Base-by-base conservation (phyloP, 2,329 filamentous ascomycete species). In the Pseudogymnoascus sp. region DNA sequence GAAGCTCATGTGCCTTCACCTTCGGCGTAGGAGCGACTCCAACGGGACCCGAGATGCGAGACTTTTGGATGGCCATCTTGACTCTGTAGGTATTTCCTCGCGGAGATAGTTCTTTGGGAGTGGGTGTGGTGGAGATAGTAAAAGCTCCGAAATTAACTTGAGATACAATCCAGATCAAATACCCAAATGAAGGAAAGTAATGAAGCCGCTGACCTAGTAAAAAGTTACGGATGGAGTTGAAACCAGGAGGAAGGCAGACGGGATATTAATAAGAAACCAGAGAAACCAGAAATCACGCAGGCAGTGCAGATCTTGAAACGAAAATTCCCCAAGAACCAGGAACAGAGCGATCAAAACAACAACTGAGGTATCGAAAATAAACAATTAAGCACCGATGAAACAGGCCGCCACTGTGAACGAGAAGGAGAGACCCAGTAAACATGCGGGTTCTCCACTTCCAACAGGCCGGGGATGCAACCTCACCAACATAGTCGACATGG, bases 1-100 rank as follows among this genome's bases (percentile, higher is more conserved):
- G 83, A n/a, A 87, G 76, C 62, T 80, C 78, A 65, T 83, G 78
- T 35, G 76, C 75, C 66, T 85, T 81, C 62, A 85, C 78, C 60
- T 86, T 75, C 22, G 43, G 43, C 18, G 83, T 86, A 41, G 75
- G 74, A 15, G 83, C 83, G 28, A 84, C 83, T 75, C 86, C 84
- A 61, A 87, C 77, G 12, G 84, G 84, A 58, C 82, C 80, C 1
- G 84, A 86, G 67, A 87, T 87, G 61, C 74, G 76, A 61, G 77
- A 74, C 73, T 84, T 86, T 68, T 65, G 62, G 63, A 70, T 68
- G 43, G 67, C 57, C 69, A 71, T 71, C 7, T 35, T 39, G 60
- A 57, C 39, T 41, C 11, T 59, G 20, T 39, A 22, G 43, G 41
- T 50, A 50, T 50, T 30, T 50, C 22, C 41, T 50, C 30, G 41